Conservation (phyloP, 768 basidiomycete genomes). For the Auricularia cornea region DNA sequence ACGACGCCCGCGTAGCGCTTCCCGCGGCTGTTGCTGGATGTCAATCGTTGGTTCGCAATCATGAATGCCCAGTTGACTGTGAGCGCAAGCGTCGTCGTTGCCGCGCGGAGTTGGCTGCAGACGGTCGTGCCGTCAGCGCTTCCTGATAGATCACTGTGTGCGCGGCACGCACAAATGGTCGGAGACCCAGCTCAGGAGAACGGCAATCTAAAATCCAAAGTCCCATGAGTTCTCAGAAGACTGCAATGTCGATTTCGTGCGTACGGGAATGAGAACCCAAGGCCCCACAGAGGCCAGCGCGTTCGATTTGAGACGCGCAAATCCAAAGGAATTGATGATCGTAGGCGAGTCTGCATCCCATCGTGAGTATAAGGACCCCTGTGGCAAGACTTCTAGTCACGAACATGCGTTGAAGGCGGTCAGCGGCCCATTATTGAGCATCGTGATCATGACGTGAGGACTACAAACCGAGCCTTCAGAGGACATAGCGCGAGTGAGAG, state of each 20-base stretch:
- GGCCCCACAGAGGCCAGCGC: background rate
- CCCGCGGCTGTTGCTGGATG: background rate
- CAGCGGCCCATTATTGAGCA: background rate
- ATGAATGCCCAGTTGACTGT: background rate
- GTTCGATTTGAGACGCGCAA: background rate
- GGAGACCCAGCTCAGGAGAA: background rate
- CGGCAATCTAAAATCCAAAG: background rate
- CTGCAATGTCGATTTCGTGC: too few species aligned
- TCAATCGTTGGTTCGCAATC: background rate
- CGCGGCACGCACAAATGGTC: background rate
- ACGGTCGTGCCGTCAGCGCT: too few species aligned
- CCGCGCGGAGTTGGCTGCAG: background rate
- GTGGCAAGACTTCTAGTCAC: accelerated
- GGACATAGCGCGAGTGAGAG: too few species aligned
- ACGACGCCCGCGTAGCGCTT: background rate
- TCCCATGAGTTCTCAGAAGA: background rate
- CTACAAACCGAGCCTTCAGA: background rate
- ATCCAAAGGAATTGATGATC: background rate
- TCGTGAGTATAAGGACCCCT: background rate
- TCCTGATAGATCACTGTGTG: too few species aligned
- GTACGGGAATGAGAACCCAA: background rate
- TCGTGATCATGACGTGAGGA: background rate
- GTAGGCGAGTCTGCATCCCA: background rate
- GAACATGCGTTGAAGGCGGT: background rate
- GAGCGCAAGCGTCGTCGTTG: background rate